These are phyloP conservation scores for Beauveria brongniartii DNA, from an alignment of 2,329 filamentous ascomycete genomes.

Conservation along the genomic window DNA sequence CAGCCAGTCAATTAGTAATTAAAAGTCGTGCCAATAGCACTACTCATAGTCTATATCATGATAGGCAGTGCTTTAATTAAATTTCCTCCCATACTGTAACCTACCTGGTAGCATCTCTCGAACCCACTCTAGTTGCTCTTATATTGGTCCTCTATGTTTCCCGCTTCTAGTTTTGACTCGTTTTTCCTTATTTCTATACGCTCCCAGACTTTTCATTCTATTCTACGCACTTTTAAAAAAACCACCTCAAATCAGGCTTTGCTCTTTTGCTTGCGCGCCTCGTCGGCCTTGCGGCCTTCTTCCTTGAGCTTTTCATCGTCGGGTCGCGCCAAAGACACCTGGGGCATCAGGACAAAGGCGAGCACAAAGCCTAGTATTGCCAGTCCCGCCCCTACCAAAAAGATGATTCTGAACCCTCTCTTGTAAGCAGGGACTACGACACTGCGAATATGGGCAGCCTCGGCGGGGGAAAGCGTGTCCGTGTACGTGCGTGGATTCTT, in stretches of 20 bases:
- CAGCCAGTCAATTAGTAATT: too few relatives aligned
- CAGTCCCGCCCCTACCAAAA: slow-evolving; percentile 28
- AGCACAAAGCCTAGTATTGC: slow-evolving; percentile 28
- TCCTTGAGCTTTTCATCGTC: slow-evolving; percentile 31
- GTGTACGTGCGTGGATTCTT: slow-evolving; percentile 27
- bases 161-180: too few relatives aligned
- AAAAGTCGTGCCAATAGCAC: too few relatives aligned
- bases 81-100: too few relatives aligned
- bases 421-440: slow-evolving; percentile 29
- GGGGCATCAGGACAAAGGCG: slow-evolving; percentile 31
- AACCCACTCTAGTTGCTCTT: too few relatives aligned
- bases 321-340: slow-evolving; percentile 28
- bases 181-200: neutral
- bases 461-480: slow-evolving; percentile 17
- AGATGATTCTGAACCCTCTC: slow-evolving; percentile 29
- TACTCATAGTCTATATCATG: too few relatives aligned
- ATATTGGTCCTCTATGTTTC: too few relatives aligned
- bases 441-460: slow-evolving; percentile 23
- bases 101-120: too few relatives aligned
- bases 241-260: neutral
- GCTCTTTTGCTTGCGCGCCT: slow-evolving; percentile 7
- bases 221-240: neutral
- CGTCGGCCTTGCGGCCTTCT: slow-evolving; percentile 19
- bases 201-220: neutral
- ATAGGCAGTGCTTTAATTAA: too few relatives aligned